Percentiles rank a stretch among this genome's conserved stretches.
phyloP scores from a whole-genome alignment of 208 protist species.

The Trypanosoma scelopori region DNA sequence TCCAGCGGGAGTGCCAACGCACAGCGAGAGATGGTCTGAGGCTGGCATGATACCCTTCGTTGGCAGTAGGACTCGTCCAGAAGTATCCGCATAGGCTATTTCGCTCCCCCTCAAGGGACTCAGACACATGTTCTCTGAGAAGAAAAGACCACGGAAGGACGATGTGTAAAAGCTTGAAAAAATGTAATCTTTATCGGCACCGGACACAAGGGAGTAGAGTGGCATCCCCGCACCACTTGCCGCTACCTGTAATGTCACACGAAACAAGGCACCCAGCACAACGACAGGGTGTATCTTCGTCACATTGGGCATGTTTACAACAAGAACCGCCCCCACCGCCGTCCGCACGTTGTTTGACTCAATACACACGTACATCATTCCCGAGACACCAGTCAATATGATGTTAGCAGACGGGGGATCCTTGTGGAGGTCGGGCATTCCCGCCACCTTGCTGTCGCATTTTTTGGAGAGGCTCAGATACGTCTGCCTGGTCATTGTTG shows the following conservation, averaged over 20 bases:
- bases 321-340: constrained; percentile 43
- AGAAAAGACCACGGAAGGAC: constrained; percentile 38
- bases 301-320: constrained; percentile 46
- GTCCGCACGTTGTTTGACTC: constrained; percentile 13
- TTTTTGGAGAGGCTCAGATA: constrained; percentile 38
- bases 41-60: constrained; percentile 26
- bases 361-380: constrained; percentile 57
- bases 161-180: constrained; percentile 39
- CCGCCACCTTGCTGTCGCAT: constrained; percentile 30
- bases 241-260: constrained; percentile 35
- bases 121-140: constrained; percentile 42
- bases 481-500: constrained; percentile 39
- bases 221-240: constrained; percentile 16
- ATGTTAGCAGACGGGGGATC: constrained; percentile 12
- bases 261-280: constrained; percentile 41
- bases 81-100: constrained; percentile 18
- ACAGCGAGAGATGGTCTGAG: constrained; percentile 32
- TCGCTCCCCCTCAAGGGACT: constrained; percentile 23
- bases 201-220: constrained; percentile 57
- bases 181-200: constrained; percentile 35
- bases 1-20: constrained; percentile 44
- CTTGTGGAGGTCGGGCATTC: constrained; percentile 16
- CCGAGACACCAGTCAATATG: constrained; percentile 26
- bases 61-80: constrained; percentile 26
- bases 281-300: constrained; percentile 37